phyloP scores from a whole-genome alignment of 108 stramenopile genomes.

The Skeletonema costatum region DNA sequence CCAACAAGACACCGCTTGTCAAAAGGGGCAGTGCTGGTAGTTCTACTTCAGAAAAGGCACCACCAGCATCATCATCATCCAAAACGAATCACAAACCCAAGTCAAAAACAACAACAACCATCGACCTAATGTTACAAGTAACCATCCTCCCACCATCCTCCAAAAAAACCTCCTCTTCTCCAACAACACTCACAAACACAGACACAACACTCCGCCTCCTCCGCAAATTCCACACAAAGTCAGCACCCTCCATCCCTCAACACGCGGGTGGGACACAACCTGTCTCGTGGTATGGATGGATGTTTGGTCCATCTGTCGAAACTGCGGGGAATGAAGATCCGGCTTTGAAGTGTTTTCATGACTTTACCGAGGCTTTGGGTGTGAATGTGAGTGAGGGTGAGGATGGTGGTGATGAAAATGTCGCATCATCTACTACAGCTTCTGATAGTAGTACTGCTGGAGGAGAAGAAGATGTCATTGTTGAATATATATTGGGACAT shows the following conservation, averaged over 20 bases:
- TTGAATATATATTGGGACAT: conserved; percentile 57
- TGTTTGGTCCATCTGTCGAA: conserved; percentile 33
- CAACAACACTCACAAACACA: conserved; percentile 53
- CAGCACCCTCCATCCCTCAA: conserved; percentile 50
- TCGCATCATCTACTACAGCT: background rate
- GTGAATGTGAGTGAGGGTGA: background rate
- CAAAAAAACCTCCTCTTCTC: background rate
- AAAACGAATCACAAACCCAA: background rate
- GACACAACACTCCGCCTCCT: conserved; percentile 66
- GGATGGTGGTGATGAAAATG: background rate
- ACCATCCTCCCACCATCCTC: background rate
- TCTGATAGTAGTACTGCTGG: background rate
- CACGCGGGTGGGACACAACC: conserved; percentile 64
- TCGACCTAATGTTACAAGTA: background rate
- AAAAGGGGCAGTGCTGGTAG: background rate
- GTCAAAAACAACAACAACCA: background rate
- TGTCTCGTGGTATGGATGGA: conserved; percentile 45
- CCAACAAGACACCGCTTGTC: background rate
- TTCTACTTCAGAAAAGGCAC: background rate
- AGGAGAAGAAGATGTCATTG: conserved; percentile 25
- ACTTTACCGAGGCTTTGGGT: conserved; percentile 45
- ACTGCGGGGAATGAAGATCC: conserved; percentile 28
- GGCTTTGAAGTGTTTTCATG: conserved; percentile 52
- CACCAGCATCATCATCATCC: background rate
- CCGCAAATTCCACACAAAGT: conserved; percentile 73